Conservation (phyloP, 2,329 filamentous ascomycete species). For the Penicillium corylophilum region DNA sequence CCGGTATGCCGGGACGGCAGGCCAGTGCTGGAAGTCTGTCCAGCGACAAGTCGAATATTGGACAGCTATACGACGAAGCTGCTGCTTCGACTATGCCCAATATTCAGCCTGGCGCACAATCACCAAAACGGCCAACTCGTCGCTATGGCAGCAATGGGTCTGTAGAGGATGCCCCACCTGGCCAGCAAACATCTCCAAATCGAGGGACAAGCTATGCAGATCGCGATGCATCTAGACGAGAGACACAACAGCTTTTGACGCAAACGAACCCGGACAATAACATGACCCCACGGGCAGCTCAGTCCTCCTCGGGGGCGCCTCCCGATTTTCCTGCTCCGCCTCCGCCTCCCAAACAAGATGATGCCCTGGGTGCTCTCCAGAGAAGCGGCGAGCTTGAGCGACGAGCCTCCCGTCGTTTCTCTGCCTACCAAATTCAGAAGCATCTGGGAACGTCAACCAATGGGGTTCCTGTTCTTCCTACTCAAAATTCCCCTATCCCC, state of each 20-base stretch:
- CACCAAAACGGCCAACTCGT: slow-evolving; percentile 36
- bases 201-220: slow-evolving; percentile 36
- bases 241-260: slow-evolving; percentile 37
- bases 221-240: slow-evolving; percentile 41
- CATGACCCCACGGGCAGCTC: slow-evolving; percentile 28
- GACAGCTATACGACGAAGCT: slow-evolving; percentile 45
- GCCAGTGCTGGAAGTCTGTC: slow-evolving; percentile 49
- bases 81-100: slow-evolving; percentile 24
- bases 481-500: slow-evolving; percentile 54
- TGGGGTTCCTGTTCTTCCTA: slow-evolving; percentile 80
- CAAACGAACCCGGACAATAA: slow-evolving; percentile 67
- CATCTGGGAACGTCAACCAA: slow-evolving; percentile 78
- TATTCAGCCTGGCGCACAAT: slow-evolving; percentile 21
- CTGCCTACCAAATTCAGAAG: slow-evolving; percentile 94
- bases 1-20: slow-evolving; percentile 37
- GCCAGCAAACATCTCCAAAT: slow-evolving; percentile 30
- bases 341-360: slow-evolving; percentile 77
- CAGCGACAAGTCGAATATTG: slow-evolving; percentile 46
- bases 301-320: slow-evolving; percentile 26
- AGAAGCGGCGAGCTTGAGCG: slow-evolving; percentile 89
- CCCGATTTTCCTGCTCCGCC: slow-evolving; percentile 59
- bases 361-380: slow-evolving; percentile 86
- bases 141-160: slow-evolving; percentile 42
- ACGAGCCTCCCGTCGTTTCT: slow-evolving; percentile 88
- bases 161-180: slow-evolving; percentile 33